phyloP scores from a whole-genome alignment of 441 rosid species.

The Breynia disticha region DNA sequence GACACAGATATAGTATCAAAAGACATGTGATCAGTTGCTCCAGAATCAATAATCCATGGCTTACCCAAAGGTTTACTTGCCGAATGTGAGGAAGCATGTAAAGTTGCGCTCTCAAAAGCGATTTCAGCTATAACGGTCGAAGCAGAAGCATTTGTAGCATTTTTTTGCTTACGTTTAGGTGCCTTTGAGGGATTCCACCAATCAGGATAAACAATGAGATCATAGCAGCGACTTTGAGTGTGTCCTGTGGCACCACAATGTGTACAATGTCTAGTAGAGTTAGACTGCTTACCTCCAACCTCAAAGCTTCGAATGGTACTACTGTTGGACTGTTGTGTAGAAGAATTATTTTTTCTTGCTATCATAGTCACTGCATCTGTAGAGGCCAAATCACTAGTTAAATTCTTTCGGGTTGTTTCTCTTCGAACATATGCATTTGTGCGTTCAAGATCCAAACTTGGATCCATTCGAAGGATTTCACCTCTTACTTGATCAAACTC shows the following conservation, averaged over 20 bases:
- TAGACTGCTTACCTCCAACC: too few relatives aligned
- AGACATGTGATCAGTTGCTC: constrained; percentile 6
- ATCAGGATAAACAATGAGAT: constrained; percentile 9
- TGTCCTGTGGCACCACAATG: neutral
- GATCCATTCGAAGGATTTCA: too few relatives aligned
- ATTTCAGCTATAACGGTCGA: neutral
- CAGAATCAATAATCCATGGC: constrained; percentile 10
- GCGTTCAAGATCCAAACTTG: too few relatives aligned
- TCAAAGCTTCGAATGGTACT: too few relatives aligned
- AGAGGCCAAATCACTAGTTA: too few relatives aligned
- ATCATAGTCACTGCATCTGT: neutral
- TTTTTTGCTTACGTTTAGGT: neutral
- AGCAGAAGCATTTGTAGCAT: neutral
- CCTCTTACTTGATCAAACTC: too few relatives aligned
- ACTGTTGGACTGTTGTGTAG: neutral
- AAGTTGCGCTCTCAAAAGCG: neutral
- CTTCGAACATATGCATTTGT: neutral
- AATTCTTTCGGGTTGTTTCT: neutral
- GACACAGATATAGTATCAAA: neutral
- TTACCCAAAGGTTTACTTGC: neutral
- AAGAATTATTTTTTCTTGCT: neutral
- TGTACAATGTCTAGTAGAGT: neutral
- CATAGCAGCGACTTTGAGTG: constrained; percentile 1
- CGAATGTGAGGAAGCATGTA: neutral
- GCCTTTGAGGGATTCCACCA: constrained; percentile 9